phyloP scores from a whole-genome alignment of 495 filamentous ascomycete genomes.

The Tirmania nivea region DNA sequence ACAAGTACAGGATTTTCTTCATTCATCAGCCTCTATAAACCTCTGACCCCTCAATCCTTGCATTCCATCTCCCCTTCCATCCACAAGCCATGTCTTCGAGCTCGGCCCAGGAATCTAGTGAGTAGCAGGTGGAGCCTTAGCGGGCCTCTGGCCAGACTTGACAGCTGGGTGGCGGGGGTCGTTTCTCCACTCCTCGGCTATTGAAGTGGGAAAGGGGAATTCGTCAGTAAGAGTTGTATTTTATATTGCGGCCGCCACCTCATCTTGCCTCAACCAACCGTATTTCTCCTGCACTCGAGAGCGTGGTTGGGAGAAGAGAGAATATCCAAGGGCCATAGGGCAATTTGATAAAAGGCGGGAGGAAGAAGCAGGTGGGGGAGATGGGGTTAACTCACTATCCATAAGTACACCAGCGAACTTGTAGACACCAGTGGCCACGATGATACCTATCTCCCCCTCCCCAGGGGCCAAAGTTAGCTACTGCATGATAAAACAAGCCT shows the following conservation, averaged over 20 bases:
- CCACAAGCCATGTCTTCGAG: too few species aligned
- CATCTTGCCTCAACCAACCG: too few species aligned
- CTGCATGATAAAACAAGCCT: neutral
- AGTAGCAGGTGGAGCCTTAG: too few species aligned
- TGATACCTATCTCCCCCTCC: neutral
- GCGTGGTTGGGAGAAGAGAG: neutral
- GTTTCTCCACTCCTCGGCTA: neutral
- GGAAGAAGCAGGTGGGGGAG: neutral
- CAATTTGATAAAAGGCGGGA: neutral
- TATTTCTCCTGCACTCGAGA: too few species aligned
- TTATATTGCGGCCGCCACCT: too few species aligned
- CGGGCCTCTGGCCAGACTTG: neutral
- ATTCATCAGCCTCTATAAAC: too few species aligned
- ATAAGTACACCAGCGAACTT: neutral
- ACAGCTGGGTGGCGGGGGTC: neutral
- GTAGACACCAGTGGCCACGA: neutral
- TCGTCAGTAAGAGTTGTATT: too few species aligned
- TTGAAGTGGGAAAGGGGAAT: neutral
- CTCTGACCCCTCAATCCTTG: too few species aligned
- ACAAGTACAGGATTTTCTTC: too few species aligned
- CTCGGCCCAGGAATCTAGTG: too few species aligned
- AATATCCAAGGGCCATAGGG: neutral
- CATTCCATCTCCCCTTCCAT: too few species aligned
- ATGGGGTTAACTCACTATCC: neutral
- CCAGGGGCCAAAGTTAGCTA: neutral